Evolutionary conservation across 2,329 filamentous ascomycete species (phyloP), one percentile per base, ranked within the genome.

Genomic region (Hypoxylon sp.): DNA sequence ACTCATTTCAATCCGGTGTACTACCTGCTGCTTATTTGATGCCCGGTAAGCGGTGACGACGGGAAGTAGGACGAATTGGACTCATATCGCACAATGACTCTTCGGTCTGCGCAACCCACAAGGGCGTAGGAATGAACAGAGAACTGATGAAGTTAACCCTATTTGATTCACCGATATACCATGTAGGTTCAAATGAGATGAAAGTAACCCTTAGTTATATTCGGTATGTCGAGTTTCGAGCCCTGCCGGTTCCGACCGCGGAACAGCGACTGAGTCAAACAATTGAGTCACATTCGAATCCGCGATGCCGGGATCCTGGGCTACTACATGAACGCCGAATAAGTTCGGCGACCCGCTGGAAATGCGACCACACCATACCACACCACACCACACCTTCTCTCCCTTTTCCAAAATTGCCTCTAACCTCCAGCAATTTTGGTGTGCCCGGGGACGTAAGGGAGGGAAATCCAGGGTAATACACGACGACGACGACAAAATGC

Each of bases 231-330:
- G 13, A 44, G 2, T 51, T 44, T 17, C 44, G 42, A 33, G 24
- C 2, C 33, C 26, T 33, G 3, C 48, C 54, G 31, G 9, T 42
- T 58, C 62, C 62, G 62, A 64, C 54, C 37, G 24, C 51, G 63
- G 63, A 61, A 55, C 5, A 4, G 3, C 26, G 26, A 6, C 5
- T 26, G 26, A 22, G 19, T 26, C 26, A 31, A 31, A 3, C 46
- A 11, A n/a, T 44, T 65, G 56, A 65, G 48, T 64, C 62, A 64
- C 47, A 39, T 9, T 9, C 19, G 35, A 53, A 48, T 24, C 22
- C 29, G 52, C 26, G 35, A 63, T 46, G 19, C 46, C 54, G 55
- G 31, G 11, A 24, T 33, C 8, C 35, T n/a, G 14, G 35, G 14
- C 26, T 6, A 31, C 19, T 22, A 31, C 29, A 14, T 24, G n/a